Percentiles rank a stretch among this genome's conserved stretches.
These are phyloP conservation scores for Xylariaceae sp. DNA, from an alignment of 2,329 filamentous ascomycete genomes.

Conservation along the genomic window DNA sequence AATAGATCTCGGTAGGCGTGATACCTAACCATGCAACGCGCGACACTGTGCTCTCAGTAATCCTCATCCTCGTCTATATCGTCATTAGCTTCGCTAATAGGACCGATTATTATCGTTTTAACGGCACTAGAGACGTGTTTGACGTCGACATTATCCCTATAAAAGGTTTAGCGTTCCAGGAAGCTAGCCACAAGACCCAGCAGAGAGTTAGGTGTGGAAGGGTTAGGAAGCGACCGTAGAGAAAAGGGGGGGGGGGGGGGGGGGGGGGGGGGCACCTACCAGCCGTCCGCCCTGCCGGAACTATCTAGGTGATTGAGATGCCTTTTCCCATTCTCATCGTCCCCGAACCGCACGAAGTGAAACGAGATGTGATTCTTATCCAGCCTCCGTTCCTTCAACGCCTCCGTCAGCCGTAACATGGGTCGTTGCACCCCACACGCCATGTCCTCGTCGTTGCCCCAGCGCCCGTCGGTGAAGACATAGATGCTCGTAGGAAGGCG, in stretches of 20 bases:
- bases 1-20: background rate
- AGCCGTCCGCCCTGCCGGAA: background rate
- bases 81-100: conserved; percentile 9
- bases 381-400: conserved; percentile 1
- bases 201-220: background rate
- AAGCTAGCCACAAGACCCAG: background rate
- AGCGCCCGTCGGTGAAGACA: conserved; percentile 22
- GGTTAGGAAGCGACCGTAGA: background rate
- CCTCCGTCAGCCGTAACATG: conserved; percentile 8
- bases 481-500: conserved; percentile 18
- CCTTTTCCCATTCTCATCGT: conserved; percentile 5
- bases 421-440: conserved; percentile 17
- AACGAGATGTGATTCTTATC: conserved; percentile 16
- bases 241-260: no score
- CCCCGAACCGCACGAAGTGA: conserved; percentile 18
- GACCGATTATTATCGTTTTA: conserved; percentile 12
- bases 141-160: conserved; percentile 20
- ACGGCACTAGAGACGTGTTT: conserved; percentile 16
- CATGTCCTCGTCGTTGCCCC: conserved; percentile 3
- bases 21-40: background rate
- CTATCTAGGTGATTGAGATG: conserved; percentile 13
- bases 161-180: background rate
- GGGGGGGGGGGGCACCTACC: no score
- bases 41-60: background rate
- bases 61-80: conserved; percentile 3